phyloP scores from a whole-genome alignment of 1,139 yeast genomes.

The Yamadazyma oceani region DNA sequence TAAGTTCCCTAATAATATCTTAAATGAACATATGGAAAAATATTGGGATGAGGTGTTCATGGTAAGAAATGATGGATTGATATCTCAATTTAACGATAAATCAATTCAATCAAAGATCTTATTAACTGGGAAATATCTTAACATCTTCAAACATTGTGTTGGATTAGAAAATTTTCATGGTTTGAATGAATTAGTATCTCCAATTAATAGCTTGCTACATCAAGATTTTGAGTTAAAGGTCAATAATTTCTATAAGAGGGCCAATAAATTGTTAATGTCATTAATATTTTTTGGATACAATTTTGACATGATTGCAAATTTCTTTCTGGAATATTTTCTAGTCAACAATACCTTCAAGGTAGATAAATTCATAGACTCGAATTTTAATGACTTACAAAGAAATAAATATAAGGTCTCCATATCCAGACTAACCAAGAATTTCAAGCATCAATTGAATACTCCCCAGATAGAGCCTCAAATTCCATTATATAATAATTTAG shows the following conservation, averaged over 20 bases:
- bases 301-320: conserved; percentile 46
- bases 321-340: conserved; percentile 56
- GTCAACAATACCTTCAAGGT: conserved; percentile 47
- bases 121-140: conserved; percentile 81
- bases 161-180: conserved; percentile 38
- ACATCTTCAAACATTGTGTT: conserved; percentile 63
- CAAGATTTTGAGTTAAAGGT: conserved; percentile 59
- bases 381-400: conserved; percentile 36
- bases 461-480: conserved; percentile 12
- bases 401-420: conserved; percentile 33
- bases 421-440: conserved; percentile 23
- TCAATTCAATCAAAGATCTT: conserved; percentile 65
- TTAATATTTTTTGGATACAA: conserved; percentile 64
- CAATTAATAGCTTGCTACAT: conserved; percentile 50
- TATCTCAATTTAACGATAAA: conserved; percentile 60
- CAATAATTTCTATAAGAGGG: conserved; percentile 62
- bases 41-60: conserved; percentile 87
- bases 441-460: conserved; percentile 18
- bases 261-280: conserved; percentile 62
- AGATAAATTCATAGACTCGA: conserved; percentile 40
- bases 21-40: conserved; percentile 60
- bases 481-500: conserved; percentile 23
- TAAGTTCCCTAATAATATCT: conserved; percentile 30
- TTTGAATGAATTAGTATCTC: conserved; percentile 27
- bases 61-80: conserved; percentile 71